phyloP scores from a whole-genome alignment of 1,284 basidiomycete genomes.

The Malassezia arunalokei region DNA sequence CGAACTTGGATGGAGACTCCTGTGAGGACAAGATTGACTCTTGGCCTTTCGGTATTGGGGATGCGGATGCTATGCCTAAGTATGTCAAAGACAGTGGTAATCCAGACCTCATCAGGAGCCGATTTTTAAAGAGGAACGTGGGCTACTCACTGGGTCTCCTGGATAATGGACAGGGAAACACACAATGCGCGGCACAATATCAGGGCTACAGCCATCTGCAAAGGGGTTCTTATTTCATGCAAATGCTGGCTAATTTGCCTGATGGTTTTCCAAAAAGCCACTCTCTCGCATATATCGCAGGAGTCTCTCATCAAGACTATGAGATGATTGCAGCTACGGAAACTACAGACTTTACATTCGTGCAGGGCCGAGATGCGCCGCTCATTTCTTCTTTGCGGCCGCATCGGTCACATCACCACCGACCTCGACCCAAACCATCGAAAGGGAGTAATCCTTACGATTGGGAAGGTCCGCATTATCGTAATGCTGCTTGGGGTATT shows the following conservation, averaged over 20 bases:
- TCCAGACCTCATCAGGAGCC: constrained; percentile 10
- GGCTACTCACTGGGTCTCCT: constrained; percentile 31
- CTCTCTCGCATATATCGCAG: constrained; percentile 28
- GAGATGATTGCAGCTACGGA: constrained; percentile 34
- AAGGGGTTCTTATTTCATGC: constrained; percentile 30
- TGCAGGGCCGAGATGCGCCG: neutral
- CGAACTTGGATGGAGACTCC: constrained; percentile 10
- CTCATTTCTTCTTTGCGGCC: neutral
- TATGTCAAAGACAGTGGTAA: neutral
- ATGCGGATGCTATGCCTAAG: constrained; percentile 13
- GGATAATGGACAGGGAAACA: constrained; percentile 36
- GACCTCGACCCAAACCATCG: neutral
- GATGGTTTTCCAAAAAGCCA: constrained; percentile 25
- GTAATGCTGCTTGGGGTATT: constrained; percentile 9
- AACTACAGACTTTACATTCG: constrained; percentile 28
- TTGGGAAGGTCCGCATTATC: constrained; percentile 3
- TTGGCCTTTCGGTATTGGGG: constrained; percentile 34
- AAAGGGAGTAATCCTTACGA: neutral
- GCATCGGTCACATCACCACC: neutral
- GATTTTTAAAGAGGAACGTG: constrained; percentile 24
- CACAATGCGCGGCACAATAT: constrained; percentile 30
- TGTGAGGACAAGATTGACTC: constrained; percentile 13
- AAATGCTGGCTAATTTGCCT: constrained; percentile 5
- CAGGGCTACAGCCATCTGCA: constrained; percentile 39
- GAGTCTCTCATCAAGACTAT: constrained; percentile 40